Conservation (phyloP, 1,284 basidiomycete species). For the Irpex sp. region DNA sequence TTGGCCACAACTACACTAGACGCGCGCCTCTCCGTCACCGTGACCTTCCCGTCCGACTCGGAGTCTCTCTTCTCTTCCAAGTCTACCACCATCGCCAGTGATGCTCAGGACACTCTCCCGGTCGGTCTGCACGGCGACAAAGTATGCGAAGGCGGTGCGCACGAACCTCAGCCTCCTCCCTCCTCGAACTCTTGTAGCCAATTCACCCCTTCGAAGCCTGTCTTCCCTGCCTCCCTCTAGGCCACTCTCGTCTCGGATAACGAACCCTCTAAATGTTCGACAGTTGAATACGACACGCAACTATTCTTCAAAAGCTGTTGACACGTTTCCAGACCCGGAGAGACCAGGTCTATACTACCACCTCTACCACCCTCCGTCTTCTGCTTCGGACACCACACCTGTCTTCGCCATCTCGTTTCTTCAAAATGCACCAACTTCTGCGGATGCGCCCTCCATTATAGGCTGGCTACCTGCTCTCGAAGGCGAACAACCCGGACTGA, state of each 20-base stretch:
- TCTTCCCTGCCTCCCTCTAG: no score
- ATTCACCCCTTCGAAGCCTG: no score
- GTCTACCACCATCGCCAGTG: no score
- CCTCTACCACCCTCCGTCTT: constrained; percentile 39
- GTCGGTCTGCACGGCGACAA: no score
- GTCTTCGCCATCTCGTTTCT: constrained; percentile 67
- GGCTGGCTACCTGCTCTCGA: constrained; percentile 67
- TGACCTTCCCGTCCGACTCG: no score
- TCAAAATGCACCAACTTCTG: constrained; percentile 34
- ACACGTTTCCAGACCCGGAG: constrained; percentile 43
- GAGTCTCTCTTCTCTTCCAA: no score
- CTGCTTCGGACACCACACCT: constrained; percentile 39
- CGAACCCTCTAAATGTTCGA: neutral
- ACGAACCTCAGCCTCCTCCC: no score
- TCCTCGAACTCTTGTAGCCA: no score
- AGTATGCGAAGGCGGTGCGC: no score
- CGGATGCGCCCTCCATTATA: constrained; percentile 51
- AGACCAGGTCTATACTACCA: constrained; percentile 70
- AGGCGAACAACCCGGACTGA: constrained; percentile 44
- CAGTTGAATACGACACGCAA: neutral
- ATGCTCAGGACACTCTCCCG: no score
- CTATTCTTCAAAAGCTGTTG: neutral
- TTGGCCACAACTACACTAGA: no score
- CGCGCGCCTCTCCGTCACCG: no score
- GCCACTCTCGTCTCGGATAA: neutral